Conservation (phyloP, 2,329 filamentous ascomycete species). For the Xylariaceae sp. region DNA sequence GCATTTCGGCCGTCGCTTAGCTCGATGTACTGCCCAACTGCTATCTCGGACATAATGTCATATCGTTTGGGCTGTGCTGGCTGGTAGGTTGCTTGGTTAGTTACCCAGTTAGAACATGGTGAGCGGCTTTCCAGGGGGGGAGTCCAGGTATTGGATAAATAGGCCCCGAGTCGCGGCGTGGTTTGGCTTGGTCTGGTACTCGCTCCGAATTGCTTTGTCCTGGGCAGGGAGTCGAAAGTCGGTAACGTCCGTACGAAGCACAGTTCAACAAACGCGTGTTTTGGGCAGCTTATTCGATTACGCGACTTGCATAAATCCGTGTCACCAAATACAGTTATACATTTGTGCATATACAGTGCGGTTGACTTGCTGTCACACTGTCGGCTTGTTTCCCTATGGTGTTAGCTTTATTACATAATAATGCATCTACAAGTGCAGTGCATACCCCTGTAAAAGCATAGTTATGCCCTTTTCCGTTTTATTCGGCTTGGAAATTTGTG, state of each 20-base stretch:
- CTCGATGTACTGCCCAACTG: slow-evolving; percentile 69
- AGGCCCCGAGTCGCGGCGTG: slow-evolving; percentile 3
- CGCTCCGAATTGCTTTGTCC: slow-evolving; percentile 14
- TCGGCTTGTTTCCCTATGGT: no score
- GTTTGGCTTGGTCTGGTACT: slow-evolving; percentile 13
- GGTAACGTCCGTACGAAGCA: background rate
- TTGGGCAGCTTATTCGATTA: slow-evolving; percentile 19
- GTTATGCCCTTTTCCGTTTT: no score
- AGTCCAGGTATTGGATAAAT: slow-evolving; percentile 10
- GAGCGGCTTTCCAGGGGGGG: slow-evolving; percentile 4
- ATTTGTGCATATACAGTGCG: background rate
- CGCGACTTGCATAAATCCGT: slow-evolving; percentile 23
- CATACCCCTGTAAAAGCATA: no score
- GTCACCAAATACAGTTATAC: background rate
- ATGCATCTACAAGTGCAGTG: no score
- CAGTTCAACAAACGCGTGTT: slow-evolving; percentile 16
- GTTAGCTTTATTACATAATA: no score
- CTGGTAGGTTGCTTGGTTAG: slow-evolving; percentile 2
- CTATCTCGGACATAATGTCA: slow-evolving; percentile 51
- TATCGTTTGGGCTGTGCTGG: slow-evolving; percentile 28
- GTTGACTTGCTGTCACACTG: background rate
- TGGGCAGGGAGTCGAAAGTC: background rate
- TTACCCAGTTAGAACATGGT: slow-evolving; percentile 26
- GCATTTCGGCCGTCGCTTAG: slow-evolving; percentile 74
- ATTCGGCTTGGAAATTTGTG: no score